Base-by-base conservation (phyloP, 2,329 filamentous ascomycete genomes). In the Talaromyces sp. region DNA sequence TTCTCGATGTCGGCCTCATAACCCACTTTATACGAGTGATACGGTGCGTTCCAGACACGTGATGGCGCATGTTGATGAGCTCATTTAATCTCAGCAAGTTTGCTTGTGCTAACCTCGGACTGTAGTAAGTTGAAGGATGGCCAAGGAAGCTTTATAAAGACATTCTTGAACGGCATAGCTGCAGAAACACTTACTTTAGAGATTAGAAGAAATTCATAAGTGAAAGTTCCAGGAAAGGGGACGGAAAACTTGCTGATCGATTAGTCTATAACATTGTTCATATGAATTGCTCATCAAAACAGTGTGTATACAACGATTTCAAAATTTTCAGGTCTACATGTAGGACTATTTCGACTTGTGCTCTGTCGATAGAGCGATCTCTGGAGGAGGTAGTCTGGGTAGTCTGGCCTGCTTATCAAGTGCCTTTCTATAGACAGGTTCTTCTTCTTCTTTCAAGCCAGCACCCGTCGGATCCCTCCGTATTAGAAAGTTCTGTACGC, bases 401-500 rank as follows among this genome's bases (percentile, higher is more conserved):
- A 47, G 5, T 27, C 52, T 39, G 39, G 14, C 22, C 49, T 45
- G 69, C 50, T 69, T 68, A 67, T 72, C 69, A 5, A 80, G 69
- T 45, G 75, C 68, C 37, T 71, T 66, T 43, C 74, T 71, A 70
- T 83, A 83, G 13, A 76, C 71, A n/a, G 73, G 67, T 45, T 79
- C 75, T 66, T 81, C 79, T 33, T 78, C 75, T 41, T 79, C 77
- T 66, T 80, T 81, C 61, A 82, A 70, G 6, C 80, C 80, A 67
- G 73, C 77, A 14, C 80, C 79, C 1, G 76, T 76, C 16, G 85
- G 85, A 72, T 95, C 90, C 69, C 92, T 84, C 66, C 90, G 87
- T 71, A 87, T 86, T 66, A 98, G 69, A 73, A 98, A 98, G 63
- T 81, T 87, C 69, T 92, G 86, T 45, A 98, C 89, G 61, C 92